phyloP scores from a whole-genome alignment of 805 yeast species.

The Yarrowia bubula region DNA sequence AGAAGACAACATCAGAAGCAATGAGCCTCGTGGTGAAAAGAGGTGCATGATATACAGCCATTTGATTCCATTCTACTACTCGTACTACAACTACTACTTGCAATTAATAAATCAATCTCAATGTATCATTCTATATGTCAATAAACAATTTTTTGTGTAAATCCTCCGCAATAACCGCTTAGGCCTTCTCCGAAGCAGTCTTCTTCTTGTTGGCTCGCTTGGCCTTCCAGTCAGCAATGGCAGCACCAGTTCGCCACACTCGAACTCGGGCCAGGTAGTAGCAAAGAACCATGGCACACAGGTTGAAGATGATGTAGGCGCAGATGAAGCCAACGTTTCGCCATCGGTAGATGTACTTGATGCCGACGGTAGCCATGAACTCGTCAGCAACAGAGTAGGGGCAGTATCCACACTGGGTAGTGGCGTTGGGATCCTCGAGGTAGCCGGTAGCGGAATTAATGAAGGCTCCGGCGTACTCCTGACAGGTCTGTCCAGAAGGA shows the following conservation, averaged over 20 bases:
- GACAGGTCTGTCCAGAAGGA: slow-evolving; percentile 64
- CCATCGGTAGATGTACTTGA: slow-evolving; percentile 55
- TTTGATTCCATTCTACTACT: neutral
- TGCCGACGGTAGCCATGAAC: slow-evolving; percentile 45
- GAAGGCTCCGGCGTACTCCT: slow-evolving; percentile 49
- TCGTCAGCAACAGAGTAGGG: slow-evolving; percentile 43
- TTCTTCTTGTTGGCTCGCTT: slow-evolving; percentile 21
- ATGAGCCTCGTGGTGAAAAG: neutral
- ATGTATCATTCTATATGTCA: slow-evolving; percentile 11
- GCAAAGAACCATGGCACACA: slow-evolving; percentile 36
- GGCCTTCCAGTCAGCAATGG: slow-evolving; percentile 24
- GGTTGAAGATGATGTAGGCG: slow-evolving; percentile 58
- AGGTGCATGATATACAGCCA: neutral
- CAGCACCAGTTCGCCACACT: slow-evolving; percentile 27
- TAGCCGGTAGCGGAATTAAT: slow-evolving; percentile 54
- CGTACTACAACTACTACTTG: neutral
- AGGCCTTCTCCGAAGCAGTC: neutral
- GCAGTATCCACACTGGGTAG: slow-evolving; percentile 46
- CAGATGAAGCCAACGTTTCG: slow-evolving; percentile 63
- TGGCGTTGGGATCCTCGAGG: slow-evolving; percentile 51
- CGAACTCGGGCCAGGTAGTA: slow-evolving; percentile 38
- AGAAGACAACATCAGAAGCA: neutral
- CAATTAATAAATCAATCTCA: slow-evolving; percentile 8
- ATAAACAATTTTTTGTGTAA: slow-evolving; percentile 3
- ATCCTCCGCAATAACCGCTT: slow-evolving; percentile 1